A percentile compares a stretch with the other conserved stretches of the same genome.
Conservation (phyloP, 2,329 filamentous ascomycete species). For the Corinectria fuckeliana region DNA sequence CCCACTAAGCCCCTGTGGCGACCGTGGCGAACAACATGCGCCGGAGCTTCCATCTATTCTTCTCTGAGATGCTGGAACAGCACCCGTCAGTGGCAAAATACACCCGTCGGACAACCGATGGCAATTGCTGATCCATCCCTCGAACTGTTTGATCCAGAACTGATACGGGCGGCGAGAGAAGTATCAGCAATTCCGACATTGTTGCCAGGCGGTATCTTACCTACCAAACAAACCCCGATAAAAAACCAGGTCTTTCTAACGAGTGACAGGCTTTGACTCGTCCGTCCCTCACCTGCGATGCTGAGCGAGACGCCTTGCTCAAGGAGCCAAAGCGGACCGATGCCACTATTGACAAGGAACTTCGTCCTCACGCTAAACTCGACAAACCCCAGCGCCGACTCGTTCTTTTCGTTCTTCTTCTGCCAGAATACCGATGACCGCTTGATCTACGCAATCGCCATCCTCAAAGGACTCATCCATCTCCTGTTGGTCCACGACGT, state of each 20-base stretch:
- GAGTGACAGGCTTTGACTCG: background rate
- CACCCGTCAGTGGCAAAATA: background rate
- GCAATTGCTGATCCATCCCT: too few species aligned
- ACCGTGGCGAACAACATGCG: too few species aligned
- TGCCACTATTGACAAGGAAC: background rate
- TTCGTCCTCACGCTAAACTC: background rate
- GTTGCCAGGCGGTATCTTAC: background rate
- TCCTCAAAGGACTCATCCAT: background rate
- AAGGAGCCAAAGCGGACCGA: background rate
- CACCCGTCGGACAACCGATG: too few species aligned
- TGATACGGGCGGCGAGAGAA: background rate
- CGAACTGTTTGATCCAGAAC: too few species aligned
- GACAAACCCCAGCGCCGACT: background rate
- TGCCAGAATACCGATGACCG: background rate
- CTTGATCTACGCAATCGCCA: background rate
- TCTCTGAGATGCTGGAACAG: slow-evolving; percentile 3
- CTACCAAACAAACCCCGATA: background rate
- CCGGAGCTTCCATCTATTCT: too few species aligned
- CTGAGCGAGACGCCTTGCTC: background rate
- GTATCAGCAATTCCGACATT: background rate
- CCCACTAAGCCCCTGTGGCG: too few species aligned
- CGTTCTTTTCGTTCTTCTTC: slow-evolving; percentile 1
- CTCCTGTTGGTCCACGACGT: background rate
- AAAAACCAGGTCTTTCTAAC: background rate
- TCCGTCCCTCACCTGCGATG: background rate